A percentile compares a stretch with the other conserved stretches of the same genome.
These are phyloP conservation scores for Colletotrichum sublineola DNA, from an alignment of 2,329 filamentous ascomycete genomes.

Conservation along the genomic window DNA sequence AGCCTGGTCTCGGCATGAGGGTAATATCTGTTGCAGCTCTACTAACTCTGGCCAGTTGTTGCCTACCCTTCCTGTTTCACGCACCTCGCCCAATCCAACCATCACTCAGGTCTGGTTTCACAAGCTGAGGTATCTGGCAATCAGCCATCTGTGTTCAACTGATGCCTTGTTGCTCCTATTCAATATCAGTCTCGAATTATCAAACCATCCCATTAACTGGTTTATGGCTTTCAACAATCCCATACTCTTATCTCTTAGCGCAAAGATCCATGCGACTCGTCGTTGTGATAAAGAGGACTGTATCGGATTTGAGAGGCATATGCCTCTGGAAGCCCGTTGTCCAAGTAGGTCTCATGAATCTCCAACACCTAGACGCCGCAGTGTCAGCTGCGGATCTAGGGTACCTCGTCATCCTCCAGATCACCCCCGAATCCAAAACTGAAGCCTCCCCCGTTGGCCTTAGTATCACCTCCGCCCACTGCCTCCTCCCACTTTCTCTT, in stretches of 20 bases:
- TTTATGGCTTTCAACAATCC: neutral
- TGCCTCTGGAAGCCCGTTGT: neutral
- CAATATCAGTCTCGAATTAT: neutral
- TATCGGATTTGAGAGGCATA: neutral
- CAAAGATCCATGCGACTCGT: too few relatives aligned
- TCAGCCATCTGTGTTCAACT: neutral
- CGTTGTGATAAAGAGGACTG: neutral
- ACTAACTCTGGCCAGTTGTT: neutral
- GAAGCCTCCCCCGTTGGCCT: conserved; percentile 56
- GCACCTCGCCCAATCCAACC: conserved; percentile 3
- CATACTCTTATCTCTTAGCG: neutral
- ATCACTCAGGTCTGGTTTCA: neutral
- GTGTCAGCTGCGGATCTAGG: conserved; percentile 15
- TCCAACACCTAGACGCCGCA: neutral
- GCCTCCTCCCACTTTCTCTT: conserved; percentile 91
- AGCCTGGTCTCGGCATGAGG: neutral
- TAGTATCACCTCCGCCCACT: conserved; percentile 64
- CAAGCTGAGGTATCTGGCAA: neutral
- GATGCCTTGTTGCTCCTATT: neutral
- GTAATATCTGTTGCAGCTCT: conserved; percentile 1
- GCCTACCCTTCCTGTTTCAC: neutral
- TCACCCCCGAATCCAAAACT: conserved; percentile 69
- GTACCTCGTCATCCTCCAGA: conserved; percentile 57
- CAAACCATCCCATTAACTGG: neutral
- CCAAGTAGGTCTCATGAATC: neutral